phyloP scores from a whole-genome alignment of 495 filamentous ascomycete species.

The Aspergillus panamensis region DNA sequence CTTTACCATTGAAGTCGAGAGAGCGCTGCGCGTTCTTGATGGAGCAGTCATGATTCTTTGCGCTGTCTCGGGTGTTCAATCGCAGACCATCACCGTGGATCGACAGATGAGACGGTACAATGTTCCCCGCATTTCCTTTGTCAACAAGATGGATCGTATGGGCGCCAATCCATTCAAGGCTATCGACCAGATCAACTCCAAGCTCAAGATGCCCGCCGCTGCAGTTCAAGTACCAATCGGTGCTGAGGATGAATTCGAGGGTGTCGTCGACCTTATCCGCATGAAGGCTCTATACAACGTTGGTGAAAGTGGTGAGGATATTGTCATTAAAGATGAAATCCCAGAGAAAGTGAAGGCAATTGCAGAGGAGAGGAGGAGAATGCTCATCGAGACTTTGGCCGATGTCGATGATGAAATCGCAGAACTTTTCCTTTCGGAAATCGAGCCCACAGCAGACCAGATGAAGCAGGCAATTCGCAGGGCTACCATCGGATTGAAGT shows the following conservation, averaged over 20 bases:
- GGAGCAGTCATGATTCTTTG: conserved; percentile 99
- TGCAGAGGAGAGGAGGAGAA: conserved; percentile 72
- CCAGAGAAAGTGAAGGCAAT: conserved; percentile 71
- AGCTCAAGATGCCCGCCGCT: conserved; percentile 87
- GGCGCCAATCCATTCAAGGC: conserved; percentile 98
- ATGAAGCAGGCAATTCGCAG: conserved; percentile 88
- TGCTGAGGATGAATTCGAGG: conserved; percentile 84
- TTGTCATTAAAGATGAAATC: conserved; percentile 72
- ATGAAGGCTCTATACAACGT: conserved; percentile 95
- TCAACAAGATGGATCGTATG: conserved; percentile 99
- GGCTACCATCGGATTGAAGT: conserved; percentile 82
- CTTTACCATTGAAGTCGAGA: conserved; percentile 98
- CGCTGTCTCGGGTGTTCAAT: conserved; percentile 95
- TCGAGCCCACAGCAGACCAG: conserved; percentile 69
- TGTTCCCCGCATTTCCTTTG: conserved; percentile 88
- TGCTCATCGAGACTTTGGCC: conserved; percentile 91
- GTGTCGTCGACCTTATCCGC: conserved; percentile 87
- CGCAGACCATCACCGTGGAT: conserved; percentile 97
- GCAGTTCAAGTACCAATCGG: conserved; percentile 96
- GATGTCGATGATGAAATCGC: conserved; percentile 99
- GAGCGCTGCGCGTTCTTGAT: conserved; percentile 92
- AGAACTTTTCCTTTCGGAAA: conserved; percentile 89
- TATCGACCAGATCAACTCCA: conserved; percentile 93
- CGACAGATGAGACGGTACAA: conserved; percentile 99
- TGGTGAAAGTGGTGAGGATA: conserved; percentile 68